Conservation (phyloP, 495 filamentous ascomycete genomes). For the Neurospora terricola region DNA sequence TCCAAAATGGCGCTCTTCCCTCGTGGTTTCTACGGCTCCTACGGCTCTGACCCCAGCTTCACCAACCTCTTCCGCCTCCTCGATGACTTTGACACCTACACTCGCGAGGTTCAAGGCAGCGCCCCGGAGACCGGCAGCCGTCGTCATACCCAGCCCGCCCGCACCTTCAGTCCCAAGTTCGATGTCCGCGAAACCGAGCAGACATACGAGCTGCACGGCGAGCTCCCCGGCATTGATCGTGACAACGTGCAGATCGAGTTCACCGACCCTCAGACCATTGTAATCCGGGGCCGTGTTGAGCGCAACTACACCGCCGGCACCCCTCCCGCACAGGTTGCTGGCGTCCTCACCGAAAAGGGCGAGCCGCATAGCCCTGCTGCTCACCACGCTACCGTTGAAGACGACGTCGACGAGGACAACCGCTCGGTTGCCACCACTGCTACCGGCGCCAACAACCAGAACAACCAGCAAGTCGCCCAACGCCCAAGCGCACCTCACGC, state of each 20-base stretch:
- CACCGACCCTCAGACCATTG: constrained; percentile 65
- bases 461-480: constrained; percentile 12
- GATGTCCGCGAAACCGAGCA: constrained; percentile 63
- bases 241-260: constrained; percentile 77
- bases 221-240: constrained; percentile 75
- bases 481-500: background rate
- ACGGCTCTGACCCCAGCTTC: constrained; percentile 42
- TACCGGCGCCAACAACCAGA: constrained; percentile 13
- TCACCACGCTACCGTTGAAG: constrained; percentile 21
- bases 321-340: constrained; percentile 19
- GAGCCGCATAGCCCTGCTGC: constrained; percentile 31
- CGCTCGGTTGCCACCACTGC: constrained; percentile 2
- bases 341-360: background rate
- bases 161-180: constrained; percentile 42
- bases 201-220: constrained; percentile 74
- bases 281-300: constrained; percentile 60
- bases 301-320: constrained; percentile 39
- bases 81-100: constrained; percentile 60
- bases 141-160: constrained; percentile 17
- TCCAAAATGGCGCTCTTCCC: constrained; percentile 59
- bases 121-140: constrained; percentile 16
- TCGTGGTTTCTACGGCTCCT: constrained; percentile 37
- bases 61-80: constrained; percentile 64
- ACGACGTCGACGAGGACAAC: constrained; percentile 14
- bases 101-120: constrained; percentile 17